These are phyloP conservation scores for Boechera stricta DNA, from an alignment of 345 rosid species.

Conservation along the genomic window DNA sequence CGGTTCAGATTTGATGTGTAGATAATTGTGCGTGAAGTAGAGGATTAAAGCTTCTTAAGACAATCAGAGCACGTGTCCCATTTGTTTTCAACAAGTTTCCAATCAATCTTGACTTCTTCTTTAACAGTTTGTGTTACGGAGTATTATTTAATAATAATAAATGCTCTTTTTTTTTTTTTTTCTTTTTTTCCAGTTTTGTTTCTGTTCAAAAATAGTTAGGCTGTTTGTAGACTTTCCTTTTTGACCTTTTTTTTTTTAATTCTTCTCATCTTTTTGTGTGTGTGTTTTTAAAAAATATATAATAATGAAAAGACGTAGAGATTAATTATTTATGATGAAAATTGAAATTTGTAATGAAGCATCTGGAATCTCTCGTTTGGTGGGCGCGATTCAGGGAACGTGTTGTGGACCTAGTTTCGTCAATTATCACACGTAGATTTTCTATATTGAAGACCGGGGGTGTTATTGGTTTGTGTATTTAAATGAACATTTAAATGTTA, in stretches of 20 bases:
- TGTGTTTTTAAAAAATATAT: not conserved
- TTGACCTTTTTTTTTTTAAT: not conserved
- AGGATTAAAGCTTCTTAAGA: slow-evolving; percentile 6
- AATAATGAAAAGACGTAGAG: not conserved
- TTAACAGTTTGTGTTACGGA: slow-evolving; percentile 9
- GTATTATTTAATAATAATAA: slow-evolving; percentile 4
- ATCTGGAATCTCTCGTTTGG: slow-evolving; percentile 37
- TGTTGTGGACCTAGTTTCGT: slow-evolving; percentile 12
- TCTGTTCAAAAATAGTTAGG: slow-evolving; percentile 6
- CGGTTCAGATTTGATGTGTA: slow-evolving; percentile 16
- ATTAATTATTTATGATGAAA: not conserved
- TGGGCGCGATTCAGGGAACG: slow-evolving; percentile 30
- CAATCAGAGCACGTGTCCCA: slow-evolving; percentile 34
- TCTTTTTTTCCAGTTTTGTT: not conserved
- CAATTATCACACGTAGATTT: slow-evolving; percentile 1
- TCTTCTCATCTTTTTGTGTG: not conserved
- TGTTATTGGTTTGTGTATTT: too few relatives aligned
- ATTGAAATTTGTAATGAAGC: slow-evolving; percentile 24
- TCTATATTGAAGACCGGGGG: too few relatives aligned
- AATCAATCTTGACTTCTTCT: slow-evolving; percentile 34
- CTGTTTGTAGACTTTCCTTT: not conserved
- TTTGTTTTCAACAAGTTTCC: slow-evolving; percentile 44
- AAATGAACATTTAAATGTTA: too few relatives aligned
- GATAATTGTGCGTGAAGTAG: slow-evolving; percentile 22
- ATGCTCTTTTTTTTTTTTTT: slow-evolving; percentile 8